These are phyloP conservation scores for Cladochytrium replicatum DNA, from an alignment of 192 early-diverging fungal species.

Conservation along the genomic window DNA sequence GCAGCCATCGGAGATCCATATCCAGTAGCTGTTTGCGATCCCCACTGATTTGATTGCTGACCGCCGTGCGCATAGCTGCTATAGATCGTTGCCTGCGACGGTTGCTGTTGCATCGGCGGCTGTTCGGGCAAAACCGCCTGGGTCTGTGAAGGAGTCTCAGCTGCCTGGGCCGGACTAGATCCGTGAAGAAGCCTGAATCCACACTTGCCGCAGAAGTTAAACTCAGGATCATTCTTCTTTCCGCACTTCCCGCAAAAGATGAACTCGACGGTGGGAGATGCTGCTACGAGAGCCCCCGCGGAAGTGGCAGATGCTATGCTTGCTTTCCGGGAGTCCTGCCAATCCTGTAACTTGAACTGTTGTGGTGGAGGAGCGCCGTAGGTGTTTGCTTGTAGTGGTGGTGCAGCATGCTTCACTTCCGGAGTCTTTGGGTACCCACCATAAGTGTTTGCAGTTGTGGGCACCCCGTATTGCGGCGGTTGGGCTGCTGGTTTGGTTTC, in stretches of 20 bases:
- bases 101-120: neutral
- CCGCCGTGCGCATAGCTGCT: neutral
- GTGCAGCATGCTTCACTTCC: too few species aligned
- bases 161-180: neutral
- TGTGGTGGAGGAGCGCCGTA: neutral
- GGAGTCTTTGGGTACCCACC: too few species aligned
- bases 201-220: slow-evolving; percentile 36
- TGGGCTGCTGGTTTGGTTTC: too few species aligned
- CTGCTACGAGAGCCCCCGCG: slow-evolving; percentile 1
- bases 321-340: neutral
- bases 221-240: slow-evolving; percentile 14
- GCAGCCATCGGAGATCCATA: too few species aligned
- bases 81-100: neutral
- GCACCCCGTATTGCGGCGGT: too few species aligned
- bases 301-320: neutral
- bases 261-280: neutral
- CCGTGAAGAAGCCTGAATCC: slow-evolving; percentile 10
- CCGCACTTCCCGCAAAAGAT: slow-evolving; percentile 26
- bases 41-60: neutral
- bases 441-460: neutral
- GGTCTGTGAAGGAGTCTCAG: slow-evolving; percentile 1
- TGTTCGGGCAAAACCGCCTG: neutral
- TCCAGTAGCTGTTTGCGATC: neutral
- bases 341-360: too few species aligned
- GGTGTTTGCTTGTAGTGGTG: neutral